Conservation (phyloP, 768 basidiomycete species). For the Pulveroboletus sp. region DNA sequence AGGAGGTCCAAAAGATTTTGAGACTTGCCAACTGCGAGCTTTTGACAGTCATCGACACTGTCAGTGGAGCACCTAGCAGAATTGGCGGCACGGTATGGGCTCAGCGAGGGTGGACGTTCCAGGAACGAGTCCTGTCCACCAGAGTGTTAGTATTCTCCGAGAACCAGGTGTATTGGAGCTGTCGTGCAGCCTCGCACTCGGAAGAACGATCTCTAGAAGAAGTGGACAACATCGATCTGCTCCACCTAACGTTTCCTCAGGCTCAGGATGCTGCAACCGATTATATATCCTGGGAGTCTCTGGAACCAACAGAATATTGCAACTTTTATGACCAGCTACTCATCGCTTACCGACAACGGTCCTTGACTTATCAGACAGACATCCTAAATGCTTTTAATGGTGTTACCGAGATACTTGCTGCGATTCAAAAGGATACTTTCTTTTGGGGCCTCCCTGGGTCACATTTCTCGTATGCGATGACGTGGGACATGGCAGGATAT, state of each 20-base stretch:
- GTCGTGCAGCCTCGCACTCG: conserved; percentile 3
- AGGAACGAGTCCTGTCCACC: conserved; percentile 16
- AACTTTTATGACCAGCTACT: neutral
- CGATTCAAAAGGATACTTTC: conserved; percentile 10
- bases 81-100: conserved; percentile 9
- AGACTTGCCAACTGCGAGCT: conserved; percentile 8
- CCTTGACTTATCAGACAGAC: conserved; percentile 12
- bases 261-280: neutral
- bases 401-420: conserved; percentile 10
- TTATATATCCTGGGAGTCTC: neutral
- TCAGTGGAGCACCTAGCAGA: neutral
- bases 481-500: conserved; percentile 4
- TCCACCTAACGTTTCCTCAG: neutral
- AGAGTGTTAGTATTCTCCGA: conserved; percentile 19
- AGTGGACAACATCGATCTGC: neutral
- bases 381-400: conserved; percentile 15
- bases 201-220: conserved; percentile 15
- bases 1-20: conserved; percentile 4
- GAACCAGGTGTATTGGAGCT: conserved; percentile 18
- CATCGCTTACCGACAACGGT: conserved; percentile 6
- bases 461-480: conserved; percentile 9
- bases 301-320: neutral
- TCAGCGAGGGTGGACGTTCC: conserved; percentile 19
- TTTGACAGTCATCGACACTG: conserved; percentile 11
- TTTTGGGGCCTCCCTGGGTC: conserved; percentile 18